A percentile compares a stretch with the other conserved stretches of the same genome.
Evolutionary conservation across 768 basidiomycete genomes (phyloP).

Genomic region (Pleurotus cornucopiae): DNA sequence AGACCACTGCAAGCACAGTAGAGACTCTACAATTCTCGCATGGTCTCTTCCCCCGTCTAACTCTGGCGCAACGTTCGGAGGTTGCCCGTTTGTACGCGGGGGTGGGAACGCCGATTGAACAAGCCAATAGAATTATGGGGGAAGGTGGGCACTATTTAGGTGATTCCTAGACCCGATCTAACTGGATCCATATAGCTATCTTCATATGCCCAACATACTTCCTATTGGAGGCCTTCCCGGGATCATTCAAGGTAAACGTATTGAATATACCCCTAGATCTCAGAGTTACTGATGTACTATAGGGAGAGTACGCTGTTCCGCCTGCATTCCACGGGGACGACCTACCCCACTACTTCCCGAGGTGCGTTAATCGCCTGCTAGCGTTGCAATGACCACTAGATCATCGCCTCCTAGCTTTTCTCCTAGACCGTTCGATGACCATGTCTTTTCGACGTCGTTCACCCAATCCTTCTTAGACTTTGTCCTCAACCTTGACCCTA

Average conservation of each 20-base stretch:
- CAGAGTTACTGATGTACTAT: neutral
- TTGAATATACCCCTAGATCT: neutral
- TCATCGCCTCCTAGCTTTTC: conserved; percentile 6
- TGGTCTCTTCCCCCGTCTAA: conserved; percentile 15
- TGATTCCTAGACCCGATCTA: neutral
- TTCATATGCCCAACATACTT: conserved; percentile 43
- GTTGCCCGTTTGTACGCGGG: conserved; percentile 11
- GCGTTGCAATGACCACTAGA: neutral
- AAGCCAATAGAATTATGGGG: conserved; percentile 30
- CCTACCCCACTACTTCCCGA: conserved; percentile 35
- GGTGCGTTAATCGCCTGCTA: conserved; percentile 21
- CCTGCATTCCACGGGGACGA: conserved; percentile 37
- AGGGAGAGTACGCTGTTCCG: conserved; percentile 41
- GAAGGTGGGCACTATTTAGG: conserved; percentile 26
- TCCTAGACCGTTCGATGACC: conserved; percentile 27
- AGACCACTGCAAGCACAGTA: conserved; percentile 9
- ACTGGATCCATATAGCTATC: conserved; percentile 22
- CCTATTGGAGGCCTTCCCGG: conserved; percentile 26
- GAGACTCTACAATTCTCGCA: conserved; percentile 10
- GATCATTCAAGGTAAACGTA: conserved; percentile 27
- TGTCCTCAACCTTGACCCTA: conserved; percentile 25
- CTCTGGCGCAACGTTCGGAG: neutral
- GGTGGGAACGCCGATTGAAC: conserved; percentile 21
- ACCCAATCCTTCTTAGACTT: conserved; percentile 34
- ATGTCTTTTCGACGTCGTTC: conserved; percentile 31